Evolutionary conservation across 768 basidiomycete species (phyloP).

Genomic region (Mycena epipterygia): DNA sequence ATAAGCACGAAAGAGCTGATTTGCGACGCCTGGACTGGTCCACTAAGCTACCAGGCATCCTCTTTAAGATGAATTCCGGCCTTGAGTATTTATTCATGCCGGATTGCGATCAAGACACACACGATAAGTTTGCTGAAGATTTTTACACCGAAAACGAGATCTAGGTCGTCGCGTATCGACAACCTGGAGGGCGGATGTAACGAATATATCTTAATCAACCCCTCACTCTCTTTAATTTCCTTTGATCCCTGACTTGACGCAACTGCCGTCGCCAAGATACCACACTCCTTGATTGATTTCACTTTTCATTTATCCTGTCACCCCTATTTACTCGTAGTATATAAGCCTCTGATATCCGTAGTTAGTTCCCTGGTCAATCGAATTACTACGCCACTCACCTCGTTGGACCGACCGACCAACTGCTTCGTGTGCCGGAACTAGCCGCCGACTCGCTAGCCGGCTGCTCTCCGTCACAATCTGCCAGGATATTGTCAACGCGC

Average conservation of each 20-base stretch:
- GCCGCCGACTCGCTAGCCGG: not conserved
- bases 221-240: no score
- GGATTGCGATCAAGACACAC: not conserved
- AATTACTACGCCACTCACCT: not conserved
- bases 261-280: no score
- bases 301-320: no score
- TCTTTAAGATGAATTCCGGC: not conserved
- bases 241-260: no score
- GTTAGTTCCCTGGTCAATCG: not conserved
- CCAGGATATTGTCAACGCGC: no score
- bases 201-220: not conserved
- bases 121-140: not conserved
- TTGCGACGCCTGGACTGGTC: not conserved
- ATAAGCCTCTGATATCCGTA: no score
- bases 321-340: no score
- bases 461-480: conserved; percentile 4
- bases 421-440: not conserved
- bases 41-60: not conserved
- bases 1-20: not conserved
- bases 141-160: not conserved
- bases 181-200: conserved; percentile 6
- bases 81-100: not conserved
- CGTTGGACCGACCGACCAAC: not conserved
- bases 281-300: no score
- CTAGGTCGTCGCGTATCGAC: not conserved